Conservation (phyloP, 176 grass and related monocot species). For the Eleusine indica region DNA sequence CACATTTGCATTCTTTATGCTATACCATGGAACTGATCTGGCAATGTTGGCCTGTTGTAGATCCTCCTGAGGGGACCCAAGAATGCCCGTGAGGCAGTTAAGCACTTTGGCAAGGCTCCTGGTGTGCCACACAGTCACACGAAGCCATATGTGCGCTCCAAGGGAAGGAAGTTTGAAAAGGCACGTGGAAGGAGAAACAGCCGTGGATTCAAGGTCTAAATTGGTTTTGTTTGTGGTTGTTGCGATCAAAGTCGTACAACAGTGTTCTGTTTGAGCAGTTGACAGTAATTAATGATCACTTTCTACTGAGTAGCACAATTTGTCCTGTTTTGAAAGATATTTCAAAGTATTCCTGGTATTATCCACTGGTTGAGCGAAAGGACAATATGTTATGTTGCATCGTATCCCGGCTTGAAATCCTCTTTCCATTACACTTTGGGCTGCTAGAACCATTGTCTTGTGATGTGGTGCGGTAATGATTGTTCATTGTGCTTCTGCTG, state of each 20-base stretch:
- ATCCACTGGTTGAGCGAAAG: neutral
- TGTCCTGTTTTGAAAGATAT: conserved; percentile 38
- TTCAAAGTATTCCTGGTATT: neutral
- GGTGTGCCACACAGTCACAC: conserved; percentile 83
- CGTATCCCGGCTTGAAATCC: neutral
- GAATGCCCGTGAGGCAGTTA: conserved; percentile 75
- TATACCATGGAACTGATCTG: neutral
- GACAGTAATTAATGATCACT: conserved; percentile 44
- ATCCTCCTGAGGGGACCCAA: conserved; percentile 73
- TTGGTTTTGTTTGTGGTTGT: neutral
- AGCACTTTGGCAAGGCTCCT: conserved; percentile 75
- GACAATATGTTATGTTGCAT: conserved; percentile 24
- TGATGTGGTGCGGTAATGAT: neutral
- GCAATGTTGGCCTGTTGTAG: conserved; percentile 20
- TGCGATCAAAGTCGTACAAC: neutral
- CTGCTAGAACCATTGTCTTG: neutral
- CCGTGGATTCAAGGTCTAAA: conserved; percentile 76
- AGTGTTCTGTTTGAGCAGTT: conserved; percentile 38
- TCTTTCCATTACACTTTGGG: neutral
- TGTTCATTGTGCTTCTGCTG: neutral
- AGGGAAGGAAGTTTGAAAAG: conserved; percentile 80
- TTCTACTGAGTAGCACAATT: conserved; percentile 38
- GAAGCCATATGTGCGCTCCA: conserved; percentile 75
- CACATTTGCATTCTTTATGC: neutral
- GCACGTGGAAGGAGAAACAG: conserved; percentile 78